Conservation (phyloP, 371 early-diverging fungal species). For the Blakeslea trispora region DNA sequence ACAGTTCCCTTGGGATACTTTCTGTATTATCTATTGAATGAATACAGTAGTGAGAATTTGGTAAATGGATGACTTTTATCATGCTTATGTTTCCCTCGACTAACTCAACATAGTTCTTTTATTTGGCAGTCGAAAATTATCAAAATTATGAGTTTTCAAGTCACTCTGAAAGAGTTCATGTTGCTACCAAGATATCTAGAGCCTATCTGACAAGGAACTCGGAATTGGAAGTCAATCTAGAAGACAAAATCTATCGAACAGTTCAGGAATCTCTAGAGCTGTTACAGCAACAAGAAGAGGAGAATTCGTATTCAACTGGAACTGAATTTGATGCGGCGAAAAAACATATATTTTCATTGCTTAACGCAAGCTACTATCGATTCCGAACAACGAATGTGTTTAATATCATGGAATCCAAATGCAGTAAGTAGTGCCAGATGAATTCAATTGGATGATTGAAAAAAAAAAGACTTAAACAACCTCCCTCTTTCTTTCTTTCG, state of each 20-base stretch:
- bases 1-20: slow-evolving; percentile 54
- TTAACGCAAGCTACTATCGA: slow-evolving; percentile 42
- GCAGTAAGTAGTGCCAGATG: too few relatives aligned
- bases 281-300: not conserved
- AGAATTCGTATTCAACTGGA: slow-evolving; percentile 1
- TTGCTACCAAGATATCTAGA: slow-evolving; percentile 38
- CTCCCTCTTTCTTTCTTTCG: not conserved
- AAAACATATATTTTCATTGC: slow-evolving; percentile 38
- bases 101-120: too few relatives aligned
- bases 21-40: slow-evolving; percentile 43
- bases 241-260: slow-evolving; percentile 35
- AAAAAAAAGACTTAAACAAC: too few relatives aligned
- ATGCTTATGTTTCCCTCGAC: not conserved
- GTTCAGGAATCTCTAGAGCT: slow-evolving; percentile 22
- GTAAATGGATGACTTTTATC: slow-evolving; percentile 16
- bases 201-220: slow-evolving; percentile 40
- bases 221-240: slow-evolving; percentile 53
- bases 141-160: slow-evolving; percentile 31
- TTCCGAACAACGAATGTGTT: slow-evolving; percentile 28
- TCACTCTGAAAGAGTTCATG: slow-evolving; percentile 27
- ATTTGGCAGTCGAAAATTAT: slow-evolving; percentile 53
- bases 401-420: slow-evolving; percentile 29
- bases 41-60: slow-evolving; percentile 52
- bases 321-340: slow-evolving; percentile 45
- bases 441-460: too few relatives aligned